A percentile compares a stretch with the other conserved stretches of the same genome.
phyloP scores from a whole-genome alignment of 1,139 yeast genomes.

The Taphrina flavorubra region DNA sequence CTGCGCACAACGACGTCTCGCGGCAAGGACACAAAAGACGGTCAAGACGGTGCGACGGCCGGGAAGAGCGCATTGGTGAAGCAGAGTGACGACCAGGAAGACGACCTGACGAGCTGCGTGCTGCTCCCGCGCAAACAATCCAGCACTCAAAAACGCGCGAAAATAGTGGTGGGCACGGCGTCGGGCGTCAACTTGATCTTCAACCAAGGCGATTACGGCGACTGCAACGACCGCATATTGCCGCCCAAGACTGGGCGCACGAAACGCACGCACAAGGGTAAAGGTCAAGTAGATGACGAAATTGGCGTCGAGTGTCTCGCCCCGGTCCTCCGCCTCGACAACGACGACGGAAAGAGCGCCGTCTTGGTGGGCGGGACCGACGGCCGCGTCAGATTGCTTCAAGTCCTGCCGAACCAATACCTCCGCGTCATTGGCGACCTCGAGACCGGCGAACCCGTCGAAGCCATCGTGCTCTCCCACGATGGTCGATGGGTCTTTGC shows the following conservation, averaged over 20 bases:
- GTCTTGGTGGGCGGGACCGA: constrained; percentile 37
- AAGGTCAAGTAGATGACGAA: constrained; percentile 25
- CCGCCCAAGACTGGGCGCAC: constrained; percentile 18
- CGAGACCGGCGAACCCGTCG: constrained; percentile 32
- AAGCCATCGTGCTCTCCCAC: constrained; percentile 18
- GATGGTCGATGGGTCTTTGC: constrained; percentile 28
- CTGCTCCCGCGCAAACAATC: constrained; percentile 26
- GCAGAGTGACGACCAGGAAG: constrained; percentile 42
- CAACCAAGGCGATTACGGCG: constrained; percentile 38
- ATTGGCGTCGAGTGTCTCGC: constrained; percentile 39
- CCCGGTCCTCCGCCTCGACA: constrained; percentile 1
- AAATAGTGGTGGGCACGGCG: constrained; percentile 41
- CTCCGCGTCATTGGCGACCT: constrained; percentile 25
- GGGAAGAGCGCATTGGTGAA: constrained; percentile 4
- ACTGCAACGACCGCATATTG: constrained; percentile 33
- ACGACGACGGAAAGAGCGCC: background rate
- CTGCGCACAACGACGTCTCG: constrained; percentile 22
- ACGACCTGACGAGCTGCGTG: constrained; percentile 41
- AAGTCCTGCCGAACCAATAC: constrained; percentile 26
- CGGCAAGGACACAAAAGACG: background rate
- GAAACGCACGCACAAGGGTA: constrained; percentile 8
- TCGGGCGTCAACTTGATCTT: constrained; percentile 41
- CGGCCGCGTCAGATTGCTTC: constrained; percentile 32
- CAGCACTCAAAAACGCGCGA: constrained; percentile 1
- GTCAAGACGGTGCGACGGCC: background rate